Base-by-base conservation (phyloP, 225 moss, liverwort and hornwort species). In the Pseudoscleropodium purum region DNA sequence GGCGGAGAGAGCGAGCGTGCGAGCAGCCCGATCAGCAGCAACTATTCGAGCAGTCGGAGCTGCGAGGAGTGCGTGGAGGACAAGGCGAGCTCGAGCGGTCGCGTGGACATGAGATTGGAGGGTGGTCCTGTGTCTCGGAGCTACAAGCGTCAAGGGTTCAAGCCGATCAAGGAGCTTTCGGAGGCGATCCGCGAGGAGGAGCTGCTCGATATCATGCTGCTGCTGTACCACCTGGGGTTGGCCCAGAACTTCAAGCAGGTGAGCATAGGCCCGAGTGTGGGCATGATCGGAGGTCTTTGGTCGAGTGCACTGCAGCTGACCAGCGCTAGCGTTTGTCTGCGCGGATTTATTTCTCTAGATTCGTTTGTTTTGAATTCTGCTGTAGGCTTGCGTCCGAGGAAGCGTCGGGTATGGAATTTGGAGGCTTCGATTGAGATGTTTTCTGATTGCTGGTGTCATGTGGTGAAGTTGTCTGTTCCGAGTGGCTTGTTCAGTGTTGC, bases 161-260 rank as follows among this genome's bases (percentile, higher is more conserved):
- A 96, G 90, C 89, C 94, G 31, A 97, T 97, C 86, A 99, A 94
- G 92, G 99, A 97, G 87, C 95, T 99, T 75, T 97, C 97, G 37
- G 97, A 97, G 93, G 99, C 99, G 39, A 99, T 99, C 72, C 92
- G 97, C 85, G 99, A 99, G 93, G 97, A 99, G 93, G 99, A 99
- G 93, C 84, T 99, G 81, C 90, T 99, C 83, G 99, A 99, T 76
- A 91, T 91, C 86, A 94, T 99, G 92, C 94, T 99, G 75, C 89
- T 99, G 81, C 91, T 99, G 30, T 99, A 99, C 82, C 99, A 99
- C 89, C 94, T 99, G 56, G 99, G 99, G 2, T 93, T 97, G 82
- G 95, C 97, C 68, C 95, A 97, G 84, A 97, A 97, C 80, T 99
- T 97, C 51, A 99, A 97, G 82, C 97, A 97, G 99, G 99, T 97